Base-by-base conservation (phyloP, 129 eudicot species). In the Pittosporum tobira region DNA sequence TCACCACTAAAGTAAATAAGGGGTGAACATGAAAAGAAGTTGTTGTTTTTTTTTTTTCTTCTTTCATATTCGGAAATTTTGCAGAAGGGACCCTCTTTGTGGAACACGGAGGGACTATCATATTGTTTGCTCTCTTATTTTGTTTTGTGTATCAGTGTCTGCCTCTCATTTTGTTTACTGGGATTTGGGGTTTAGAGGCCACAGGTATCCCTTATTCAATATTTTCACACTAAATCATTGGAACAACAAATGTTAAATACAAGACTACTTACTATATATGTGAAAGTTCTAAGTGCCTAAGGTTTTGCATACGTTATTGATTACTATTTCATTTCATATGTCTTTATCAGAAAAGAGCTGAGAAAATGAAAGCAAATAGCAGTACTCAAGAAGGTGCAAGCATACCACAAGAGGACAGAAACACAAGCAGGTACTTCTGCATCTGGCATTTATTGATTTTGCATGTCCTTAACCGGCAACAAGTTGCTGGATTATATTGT, bases 291-390 rank as follows among this genome's bases (percentile, higher is more conserved):
- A 14, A 51, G 36, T 30, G 16, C 5, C 14, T 51, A 24, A 2
- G 18, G 24, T 61, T 23, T 29, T 61, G 54, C 47, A 7, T 36
- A 4, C 23, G 10, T 57, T 47, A 64, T 10, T 46, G 11, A 44
- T 43, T 24, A 7, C 5, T 37, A 18, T 34, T 19, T 8, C 3
- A 28, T 57, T 20, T 26, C 23, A 16, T 51, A 29, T 71, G 15
- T 36, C 48, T 68, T 38, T 63, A 57, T 67, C 87, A 91, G 98
- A 91, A 78, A 69, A 95, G 83, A 77, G 81, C 83, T 21, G 89
- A 86, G 71, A 73, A 46, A 27, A 13, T 64, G 20, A 77, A 74
- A 67, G 63, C 21, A 15, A 72, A 55, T 53, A 65, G 48, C 61
- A 51, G 51, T 61, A 30, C 53, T 20, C 70, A 42, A 37, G 70